A percentile compares a stretch with the other conserved stretches of the same genome.
Conservation (phyloP, 2,329 filamentous ascomycete species). For the Pseudogymnoascus sp. region DNA sequence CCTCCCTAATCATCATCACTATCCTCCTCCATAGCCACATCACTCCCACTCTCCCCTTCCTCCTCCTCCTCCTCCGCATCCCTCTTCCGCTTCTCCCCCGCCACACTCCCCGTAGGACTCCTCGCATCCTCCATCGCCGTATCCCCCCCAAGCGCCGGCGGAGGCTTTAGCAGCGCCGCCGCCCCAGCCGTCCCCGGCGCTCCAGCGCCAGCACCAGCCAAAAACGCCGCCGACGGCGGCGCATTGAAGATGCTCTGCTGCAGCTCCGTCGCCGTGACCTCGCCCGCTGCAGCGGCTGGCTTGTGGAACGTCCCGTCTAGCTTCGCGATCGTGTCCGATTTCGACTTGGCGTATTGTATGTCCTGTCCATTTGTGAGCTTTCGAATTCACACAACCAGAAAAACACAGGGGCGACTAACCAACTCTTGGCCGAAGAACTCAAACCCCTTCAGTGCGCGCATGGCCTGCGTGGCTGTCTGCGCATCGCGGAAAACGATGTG, state of each 20-base stretch:
- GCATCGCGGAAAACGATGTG: conserved; percentile 86
- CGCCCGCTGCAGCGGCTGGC: conserved; percentile 46
- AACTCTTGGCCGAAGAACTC: conserved; percentile 78
- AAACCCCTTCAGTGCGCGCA: conserved; percentile 80
- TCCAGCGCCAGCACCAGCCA: conserved; percentile 30
- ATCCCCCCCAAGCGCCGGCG: conserved; percentile 35
- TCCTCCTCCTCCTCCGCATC: conserved; percentile 59
- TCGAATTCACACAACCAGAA: background rate
- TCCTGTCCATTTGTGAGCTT: conserved; percentile 44
- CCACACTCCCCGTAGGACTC: conserved; percentile 39
- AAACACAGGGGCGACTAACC: conserved; percentile 46
- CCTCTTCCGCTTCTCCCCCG: conserved; percentile 60
- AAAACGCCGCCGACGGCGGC: conserved; percentile 43
- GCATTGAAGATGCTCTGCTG: conserved; percentile 76
- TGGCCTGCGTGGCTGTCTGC: conserved; percentile 85
- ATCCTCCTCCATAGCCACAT: conserved; percentile 61
- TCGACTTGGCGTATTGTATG: conserved; percentile 84
- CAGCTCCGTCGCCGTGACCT: conserved; percentile 60
- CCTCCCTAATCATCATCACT: conserved; percentile 62
- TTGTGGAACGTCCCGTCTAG: conserved; percentile 84
- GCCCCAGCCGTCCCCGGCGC: conserved; percentile 27
- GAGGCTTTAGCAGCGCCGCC: conserved; percentile 33
- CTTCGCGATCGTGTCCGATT: conserved; percentile 81
- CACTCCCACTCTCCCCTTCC: conserved; percentile 61
- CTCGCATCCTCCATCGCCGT: conserved; percentile 42